A percentile compares a stretch with the other conserved stretches of the same genome.
phyloP scores from a whole-genome alignment of 306 rosid species.

The Prunus mira region DNA sequence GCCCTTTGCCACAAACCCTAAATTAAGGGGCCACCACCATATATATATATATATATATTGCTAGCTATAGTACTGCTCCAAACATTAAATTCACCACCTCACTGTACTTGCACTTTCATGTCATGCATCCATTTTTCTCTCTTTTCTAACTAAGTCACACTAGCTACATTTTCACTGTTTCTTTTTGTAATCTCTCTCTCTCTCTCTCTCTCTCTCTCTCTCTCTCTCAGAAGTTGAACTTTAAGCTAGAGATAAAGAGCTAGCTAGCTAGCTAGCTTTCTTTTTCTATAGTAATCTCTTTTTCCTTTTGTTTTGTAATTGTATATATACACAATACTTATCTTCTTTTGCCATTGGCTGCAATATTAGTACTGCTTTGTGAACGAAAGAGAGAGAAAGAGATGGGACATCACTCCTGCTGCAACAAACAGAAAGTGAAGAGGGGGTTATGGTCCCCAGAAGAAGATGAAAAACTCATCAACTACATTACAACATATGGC shows the following conservation, averaged over 20 bases:
- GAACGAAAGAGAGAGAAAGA: conserved; percentile 12
- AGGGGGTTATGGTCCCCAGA: conserved; percentile 98
- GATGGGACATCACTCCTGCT: conserved; percentile 97
- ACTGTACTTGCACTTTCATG: conserved; percentile 20
- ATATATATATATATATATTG: not conserved
- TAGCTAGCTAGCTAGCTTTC: not conserved
- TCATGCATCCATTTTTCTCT: conserved; percentile 25
- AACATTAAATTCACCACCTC: conserved; percentile 70
- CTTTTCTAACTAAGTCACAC: not conserved
- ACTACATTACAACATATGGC: conserved; percentile 82
- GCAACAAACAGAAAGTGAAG: conserved; percentile 97
- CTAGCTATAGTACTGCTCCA: conserved; percentile 30
- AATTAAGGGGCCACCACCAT: conserved; percentile 43
- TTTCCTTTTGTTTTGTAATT: not conserved
- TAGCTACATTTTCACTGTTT: not conserved
- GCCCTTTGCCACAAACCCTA: conserved; percentile 53
- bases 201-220: not conserved
- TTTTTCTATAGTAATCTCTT: not conserved
- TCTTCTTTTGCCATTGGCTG: conserved; percentile 21
- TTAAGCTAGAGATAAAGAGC: not conserved
- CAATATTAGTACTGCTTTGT: not conserved
- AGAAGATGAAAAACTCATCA: conserved; percentile 93
- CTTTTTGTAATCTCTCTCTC: not conserved
- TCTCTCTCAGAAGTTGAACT: not conserved
- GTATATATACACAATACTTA: conserved; percentile 20